A percentile compares a stretch with the other conserved stretches of the same genome.
Evolutionary conservation across 2,329 filamentous ascomycete species (phyloP).

Genomic region (Pyrenophora graminea): DNA sequence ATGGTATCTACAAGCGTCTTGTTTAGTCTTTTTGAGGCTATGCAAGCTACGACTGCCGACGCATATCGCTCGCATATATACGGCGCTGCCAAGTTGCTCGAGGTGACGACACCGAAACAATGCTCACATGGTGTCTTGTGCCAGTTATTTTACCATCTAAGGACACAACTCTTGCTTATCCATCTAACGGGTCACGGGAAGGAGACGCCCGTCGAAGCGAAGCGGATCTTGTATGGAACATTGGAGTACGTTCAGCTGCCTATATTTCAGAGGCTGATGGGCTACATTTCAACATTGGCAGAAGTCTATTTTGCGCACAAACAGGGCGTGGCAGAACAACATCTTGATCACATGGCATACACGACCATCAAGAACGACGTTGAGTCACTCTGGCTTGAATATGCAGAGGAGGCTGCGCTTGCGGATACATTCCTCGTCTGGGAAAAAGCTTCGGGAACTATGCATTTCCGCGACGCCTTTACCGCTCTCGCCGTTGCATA

Average conservation of each 20-base stretch:
- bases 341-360: neutral
- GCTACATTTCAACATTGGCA: constrained; percentile 24
- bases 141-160: constrained; percentile 39
- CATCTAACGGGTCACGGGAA: constrained; percentile 19
- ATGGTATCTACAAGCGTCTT: constrained; percentile 40
- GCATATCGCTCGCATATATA: constrained; percentile 38
- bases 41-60: constrained; percentile 34
- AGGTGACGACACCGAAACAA: constrained; percentile 31
- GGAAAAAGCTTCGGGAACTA: constrained; percentile 2
- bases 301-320: constrained; percentile 17
- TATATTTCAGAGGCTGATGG: constrained; percentile 33
- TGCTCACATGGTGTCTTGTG: constrained; percentile 34
- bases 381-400: constrained; percentile 29
- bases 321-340: neutral
- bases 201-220: constrained; percentile 6
- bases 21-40: constrained; percentile 39
- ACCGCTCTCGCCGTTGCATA: constrained; percentile 33
- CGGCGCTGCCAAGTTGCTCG: constrained; percentile 36
- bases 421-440: constrained; percentile 9
- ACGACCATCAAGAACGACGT: constrained; percentile 14
- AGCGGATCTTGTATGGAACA: constrained; percentile 24
- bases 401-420: constrained; percentile 9
- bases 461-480: constrained; percentile 26
- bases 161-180: constrained; percentile 32
- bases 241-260: constrained; percentile 30